A percentile compares a stretch with the other conserved stretches of the same genome.
These are phyloP conservation scores for Stemphylium vesicarium DNA, from an alignment of 2,329 filamentous ascomycete genomes.

Conservation along the genomic window DNA sequence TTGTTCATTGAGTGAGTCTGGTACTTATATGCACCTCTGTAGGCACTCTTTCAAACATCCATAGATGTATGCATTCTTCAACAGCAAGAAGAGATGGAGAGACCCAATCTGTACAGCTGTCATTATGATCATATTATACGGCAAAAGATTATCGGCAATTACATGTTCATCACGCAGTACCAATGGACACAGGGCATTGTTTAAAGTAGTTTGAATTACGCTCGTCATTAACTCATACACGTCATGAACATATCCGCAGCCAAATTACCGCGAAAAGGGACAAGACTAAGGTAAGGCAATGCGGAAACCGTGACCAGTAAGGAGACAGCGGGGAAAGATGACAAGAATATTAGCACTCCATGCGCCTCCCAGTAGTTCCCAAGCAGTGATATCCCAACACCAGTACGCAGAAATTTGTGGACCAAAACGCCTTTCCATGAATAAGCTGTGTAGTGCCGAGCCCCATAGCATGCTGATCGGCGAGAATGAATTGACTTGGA, in stretches of 20 bases:
- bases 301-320: slow-evolving; percentile 20
- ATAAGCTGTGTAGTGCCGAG: slow-evolving; percentile 23
- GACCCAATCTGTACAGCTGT: no score
- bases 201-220: slow-evolving; percentile 19
- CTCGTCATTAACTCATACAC: slow-evolving; percentile 33
- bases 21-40: no score
- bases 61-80: no score
- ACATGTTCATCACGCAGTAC: neutral
- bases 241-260: slow-evolving; percentile 32
- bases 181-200: neutral
- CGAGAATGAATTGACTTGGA: slow-evolving; percentile 16
- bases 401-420: slow-evolving; percentile 20
- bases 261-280: slow-evolving; percentile 25
- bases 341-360: slow-evolving; percentile 21
- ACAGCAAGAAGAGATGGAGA: no score
- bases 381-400: slow-evolving; percentile 18
- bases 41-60: no score
- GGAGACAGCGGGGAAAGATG: slow-evolving; percentile 6
- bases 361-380: slow-evolving; percentile 23
- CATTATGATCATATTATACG: no score
- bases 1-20: no score
- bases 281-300: slow-evolving; percentile 27
- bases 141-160: no score
- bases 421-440: slow-evolving; percentile 35
- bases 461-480: slow-evolving; percentile 17